A percentile compares a stretch with the other conserved stretches of the same genome.
These are phyloP conservation scores for Phlebiopsis flavidoalba DNA, from an alignment of 768 basidiomycete species.

Conservation along the genomic window DNA sequence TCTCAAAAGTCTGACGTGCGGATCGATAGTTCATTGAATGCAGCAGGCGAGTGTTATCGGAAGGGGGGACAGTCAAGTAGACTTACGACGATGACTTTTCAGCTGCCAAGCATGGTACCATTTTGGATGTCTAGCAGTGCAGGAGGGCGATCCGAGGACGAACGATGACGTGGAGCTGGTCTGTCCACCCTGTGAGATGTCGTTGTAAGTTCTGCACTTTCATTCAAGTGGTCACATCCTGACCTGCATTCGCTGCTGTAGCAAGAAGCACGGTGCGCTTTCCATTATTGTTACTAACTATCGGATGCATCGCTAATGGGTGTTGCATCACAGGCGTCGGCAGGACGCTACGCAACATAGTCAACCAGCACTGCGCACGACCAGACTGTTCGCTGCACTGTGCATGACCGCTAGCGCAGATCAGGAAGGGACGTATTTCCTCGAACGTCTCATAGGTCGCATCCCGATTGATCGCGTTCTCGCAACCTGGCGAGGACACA, in stretches of 20 bases:
- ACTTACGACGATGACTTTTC: no score
- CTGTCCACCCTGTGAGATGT: conserved; percentile 18
- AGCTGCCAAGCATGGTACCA: conserved; percentile 19
- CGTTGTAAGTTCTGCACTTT: conserved; percentile 11
- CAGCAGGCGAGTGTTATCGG: neutral
- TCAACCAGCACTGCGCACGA: conserved; percentile 2
- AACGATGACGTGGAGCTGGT: conserved; percentile 11
- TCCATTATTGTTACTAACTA: neutral
- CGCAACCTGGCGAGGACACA: neutral
- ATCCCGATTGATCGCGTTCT: conserved; percentile 11
- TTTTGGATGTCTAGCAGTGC: conserved; percentile 17
- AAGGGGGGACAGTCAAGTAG: no score
- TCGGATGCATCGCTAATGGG: neutral
- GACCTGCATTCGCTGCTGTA: neutral
- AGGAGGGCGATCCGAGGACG: conserved; percentile 13
- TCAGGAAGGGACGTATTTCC: conserved; percentile 16
- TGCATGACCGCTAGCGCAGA: neutral
- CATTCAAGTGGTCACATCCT: neutral
- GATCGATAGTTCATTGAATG: neutral
- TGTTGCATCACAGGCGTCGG: conserved; percentile 1
- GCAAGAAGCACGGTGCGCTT: neutral
- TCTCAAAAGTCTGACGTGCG: neutral
- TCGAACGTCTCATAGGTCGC: conserved; percentile 21
- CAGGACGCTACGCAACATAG: neutral
- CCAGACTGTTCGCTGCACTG: conserved; percentile 11